phyloP scores from a whole-genome alignment of 805 yeast genomes.

The Metschnikowia koreensis region DNA sequence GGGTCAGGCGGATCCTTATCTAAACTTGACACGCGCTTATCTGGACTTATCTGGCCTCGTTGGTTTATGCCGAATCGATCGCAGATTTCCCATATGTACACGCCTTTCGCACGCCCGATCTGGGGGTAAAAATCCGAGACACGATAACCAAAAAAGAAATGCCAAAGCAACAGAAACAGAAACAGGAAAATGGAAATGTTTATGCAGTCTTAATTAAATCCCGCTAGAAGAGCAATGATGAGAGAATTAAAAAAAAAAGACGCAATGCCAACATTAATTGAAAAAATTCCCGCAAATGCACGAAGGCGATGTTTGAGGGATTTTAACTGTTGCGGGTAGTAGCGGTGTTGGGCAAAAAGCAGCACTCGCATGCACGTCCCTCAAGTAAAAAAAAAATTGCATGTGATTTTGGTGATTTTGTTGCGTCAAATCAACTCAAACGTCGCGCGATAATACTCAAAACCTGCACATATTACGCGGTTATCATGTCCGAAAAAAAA shows the following conservation, averaged over 20 bases:
- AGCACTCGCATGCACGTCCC: background rate
- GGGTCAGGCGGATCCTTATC: too few species aligned
- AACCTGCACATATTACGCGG: background rate
- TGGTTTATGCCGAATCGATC: constrained; percentile 2
- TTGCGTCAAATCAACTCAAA: background rate
- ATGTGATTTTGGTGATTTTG: background rate
- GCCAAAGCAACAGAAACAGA: too few species aligned
- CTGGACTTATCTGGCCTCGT: background rate
- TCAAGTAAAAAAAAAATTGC: background rate
- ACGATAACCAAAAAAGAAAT: too few species aligned
- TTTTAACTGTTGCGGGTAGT: background rate
- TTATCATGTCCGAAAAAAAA: background rate
- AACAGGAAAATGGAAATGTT: too few species aligned
- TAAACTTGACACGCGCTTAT: too few species aligned
- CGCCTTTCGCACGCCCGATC: background rate
- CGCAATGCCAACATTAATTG: too few species aligned
- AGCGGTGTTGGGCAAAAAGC: too few species aligned
- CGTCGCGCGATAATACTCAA: background rate
- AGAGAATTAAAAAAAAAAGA: too few species aligned
- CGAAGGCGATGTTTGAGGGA: background rate
- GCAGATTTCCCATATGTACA: background rate
- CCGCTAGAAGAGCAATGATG: too few species aligned
- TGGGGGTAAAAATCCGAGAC: background rate
- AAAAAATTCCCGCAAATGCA: too few species aligned
- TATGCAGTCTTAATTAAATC: too few species aligned